Base-by-base conservation (phyloP, 371 early-diverging fungal species). In the Actinomortierella wolfii region DNA sequence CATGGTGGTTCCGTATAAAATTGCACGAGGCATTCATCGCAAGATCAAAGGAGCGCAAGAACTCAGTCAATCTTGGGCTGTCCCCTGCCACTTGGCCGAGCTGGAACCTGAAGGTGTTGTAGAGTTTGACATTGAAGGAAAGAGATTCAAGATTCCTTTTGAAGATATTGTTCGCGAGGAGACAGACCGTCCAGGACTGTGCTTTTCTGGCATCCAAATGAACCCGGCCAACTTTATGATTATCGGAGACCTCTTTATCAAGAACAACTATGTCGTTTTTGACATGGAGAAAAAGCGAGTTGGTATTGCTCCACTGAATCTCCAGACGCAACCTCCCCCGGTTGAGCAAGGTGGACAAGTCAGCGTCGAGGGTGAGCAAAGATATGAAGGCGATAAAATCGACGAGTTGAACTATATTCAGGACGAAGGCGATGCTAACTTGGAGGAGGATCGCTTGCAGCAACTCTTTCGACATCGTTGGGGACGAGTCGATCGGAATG, bases 241-340 rank as follows among this genome's bases (percentile, higher is more conserved):
- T 42, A 68, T 83, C 18, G 83, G 83, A 24, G 83, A 81, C 54
- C 59, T 80, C 7, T 83, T 83, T 44, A 56, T 83, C 54, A 81
- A 81, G 53, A 81, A 82, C 54, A 81, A 82, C 67, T 83, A 81
- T 52, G 76, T 79, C 9, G 80, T 81, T 13, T 83, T 82, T 59
- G 83, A 82, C 51, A 78, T 77, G 18, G 81, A 70, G 46, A 76
- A 78, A 11, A 57, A 75, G 34, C 70, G 76, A 5, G 77, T 83
- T 11, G 83, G 82, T 6, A 73, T 83, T 68, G 83, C 83, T 1
- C 82, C 81, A 0, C 26, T 63, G 39, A 56, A 47, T 11, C 20
- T 47, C 18, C n/a, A n/a, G n/a, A n/a, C n/a, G n/a, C n/a, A n/a
- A n/a, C n/a, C n/a, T n/a, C n/a, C n/a, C n/a, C n/a, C n/a, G n/a